Percentiles rank a stretch among this genome's conserved stretches.
Evolutionary conservation across 768 basidiomycete genomes (phyloP).

Genomic region (Hypholoma fasciculare): DNA sequence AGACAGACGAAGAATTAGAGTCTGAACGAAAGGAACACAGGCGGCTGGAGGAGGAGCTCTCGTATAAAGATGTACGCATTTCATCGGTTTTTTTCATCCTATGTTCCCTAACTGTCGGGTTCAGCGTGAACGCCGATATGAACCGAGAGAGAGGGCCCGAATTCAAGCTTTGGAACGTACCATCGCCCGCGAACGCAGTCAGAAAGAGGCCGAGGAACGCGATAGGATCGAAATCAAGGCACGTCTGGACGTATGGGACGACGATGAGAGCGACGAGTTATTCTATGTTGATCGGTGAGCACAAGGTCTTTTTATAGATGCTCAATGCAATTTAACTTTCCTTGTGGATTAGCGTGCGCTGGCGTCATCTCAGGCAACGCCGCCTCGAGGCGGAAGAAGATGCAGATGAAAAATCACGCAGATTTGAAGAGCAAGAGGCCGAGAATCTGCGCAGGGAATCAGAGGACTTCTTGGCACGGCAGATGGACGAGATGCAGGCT

Average conservation of each 20-base stretch:
- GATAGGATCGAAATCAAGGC: slow-evolving; percentile 80
- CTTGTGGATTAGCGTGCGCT: slow-evolving; percentile 63
- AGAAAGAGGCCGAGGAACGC: slow-evolving; percentile 76
- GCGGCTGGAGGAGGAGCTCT: slow-evolving; percentile 77
- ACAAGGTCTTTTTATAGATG: neutral
- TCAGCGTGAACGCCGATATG: slow-evolving; percentile 93
- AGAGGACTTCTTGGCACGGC: slow-evolving; percentile 89
- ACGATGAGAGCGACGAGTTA: slow-evolving; percentile 88
- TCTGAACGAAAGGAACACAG: slow-evolving; percentile 75
- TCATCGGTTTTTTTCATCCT: neutral
- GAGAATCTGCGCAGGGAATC: slow-evolving; percentile 88
- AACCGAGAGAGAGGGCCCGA: slow-evolving; percentile 82
- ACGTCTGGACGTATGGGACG: slow-evolving; percentile 86
- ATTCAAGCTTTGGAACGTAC: slow-evolving; percentile 77
- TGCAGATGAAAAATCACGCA: slow-evolving; percentile 80
- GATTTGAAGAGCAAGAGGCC: slow-evolving; percentile 82
- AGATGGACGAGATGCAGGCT: slow-evolving; percentile 96
- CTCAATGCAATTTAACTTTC: too few species aligned
- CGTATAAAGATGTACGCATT: slow-evolving; percentile 77
- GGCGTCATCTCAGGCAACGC: slow-evolving; percentile 78
- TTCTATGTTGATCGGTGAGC: slow-evolving; percentile 90
- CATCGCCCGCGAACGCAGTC: slow-evolving; percentile 68
- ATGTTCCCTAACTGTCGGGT: slow-evolving; percentile 5
- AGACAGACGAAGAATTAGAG: slow-evolving; percentile 91
- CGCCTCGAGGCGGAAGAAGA: slow-evolving; percentile 76